Percentiles rank a stretch among this genome's conserved stretches.
Evolutionary conservation across 495 filamentous ascomycete genomes (phyloP).

Genomic region (Trichoderma asperelloides): DNA sequence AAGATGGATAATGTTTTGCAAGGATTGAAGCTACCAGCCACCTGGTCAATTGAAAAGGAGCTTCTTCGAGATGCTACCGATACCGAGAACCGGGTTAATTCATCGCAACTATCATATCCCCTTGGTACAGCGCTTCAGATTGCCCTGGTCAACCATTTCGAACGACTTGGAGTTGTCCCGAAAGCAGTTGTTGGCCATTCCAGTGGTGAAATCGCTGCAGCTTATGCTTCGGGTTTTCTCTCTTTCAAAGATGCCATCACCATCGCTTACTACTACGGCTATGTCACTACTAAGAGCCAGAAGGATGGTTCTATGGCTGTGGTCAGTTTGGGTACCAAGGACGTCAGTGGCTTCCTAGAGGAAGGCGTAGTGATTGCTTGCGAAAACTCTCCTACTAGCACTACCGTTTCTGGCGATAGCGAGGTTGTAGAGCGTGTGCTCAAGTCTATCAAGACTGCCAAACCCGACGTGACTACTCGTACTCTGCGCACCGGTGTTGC

Average conservation of each 20-base stretch:
- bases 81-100: constrained; percentile 10
- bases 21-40: background rate
- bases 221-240: constrained; percentile 23
- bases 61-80: constrained; percentile 1
- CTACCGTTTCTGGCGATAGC: constrained; percentile 42
- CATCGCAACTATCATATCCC: constrained; percentile 27
- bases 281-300: constrained; percentile 13
- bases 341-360: constrained; percentile 16
- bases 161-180: constrained; percentile 34
- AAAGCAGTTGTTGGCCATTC: constrained; percentile 27
- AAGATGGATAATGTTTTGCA: constrained; percentile 6
- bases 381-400: constrained; percentile 30
- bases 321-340: constrained; percentile 19
- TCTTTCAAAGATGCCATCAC: constrained; percentile 19
- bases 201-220: constrained; percentile 27
- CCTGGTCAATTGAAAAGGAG: constrained; percentile 8
- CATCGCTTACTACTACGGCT: constrained; percentile 19
- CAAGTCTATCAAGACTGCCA: constrained; percentile 15
- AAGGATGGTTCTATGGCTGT: constrained; percentile 28
- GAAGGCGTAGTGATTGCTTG: constrained; percentile 17
- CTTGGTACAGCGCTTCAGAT: constrained; percentile 35
- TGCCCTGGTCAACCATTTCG: constrained; percentile 38
- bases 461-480: constrained; percentile 19
- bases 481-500: constrained; percentile 31
- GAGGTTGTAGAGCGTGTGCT: constrained; percentile 19